phyloP scores from a whole-genome alignment of 2,329 filamentous ascomycete genomes.

The Fusarium siculi region DNA sequence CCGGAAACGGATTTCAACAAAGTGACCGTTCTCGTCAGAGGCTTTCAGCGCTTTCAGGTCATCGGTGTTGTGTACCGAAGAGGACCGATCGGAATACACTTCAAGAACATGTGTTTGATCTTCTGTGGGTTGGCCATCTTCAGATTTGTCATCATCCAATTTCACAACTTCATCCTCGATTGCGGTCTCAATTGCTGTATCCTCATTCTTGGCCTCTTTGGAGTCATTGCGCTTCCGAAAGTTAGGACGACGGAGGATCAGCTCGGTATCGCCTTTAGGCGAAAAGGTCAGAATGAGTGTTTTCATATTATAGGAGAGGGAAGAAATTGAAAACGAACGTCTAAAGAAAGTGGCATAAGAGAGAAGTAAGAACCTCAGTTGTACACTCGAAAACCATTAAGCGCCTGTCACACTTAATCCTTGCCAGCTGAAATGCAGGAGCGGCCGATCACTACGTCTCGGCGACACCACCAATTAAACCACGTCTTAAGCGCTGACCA shows the following conservation, averaged over 20 bases:
- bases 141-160: neutral
- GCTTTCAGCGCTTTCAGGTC: neutral
- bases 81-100: neutral
- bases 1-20: neutral
- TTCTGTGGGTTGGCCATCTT: neutral
- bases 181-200: neutral
- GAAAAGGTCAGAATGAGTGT: neutral
- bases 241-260: neutral
- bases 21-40: neutral
- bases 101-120: neutral
- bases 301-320: neutral
- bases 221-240: neutral
- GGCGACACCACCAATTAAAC: neutral
- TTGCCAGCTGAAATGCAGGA: neutral
- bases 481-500: neutral
- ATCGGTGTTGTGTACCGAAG: neutral
- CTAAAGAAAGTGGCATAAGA: neutral
- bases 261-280: neutral
- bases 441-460: neutral
- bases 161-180: neutral
- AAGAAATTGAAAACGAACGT: rapidly evolving
- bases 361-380: neutral
- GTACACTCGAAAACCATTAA: neutral
- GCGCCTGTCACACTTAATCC: neutral
- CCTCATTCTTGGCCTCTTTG: neutral